phyloP scores from a whole-genome alignment of 257 asterid genomes.

The Jasminum sambac region DNA sequence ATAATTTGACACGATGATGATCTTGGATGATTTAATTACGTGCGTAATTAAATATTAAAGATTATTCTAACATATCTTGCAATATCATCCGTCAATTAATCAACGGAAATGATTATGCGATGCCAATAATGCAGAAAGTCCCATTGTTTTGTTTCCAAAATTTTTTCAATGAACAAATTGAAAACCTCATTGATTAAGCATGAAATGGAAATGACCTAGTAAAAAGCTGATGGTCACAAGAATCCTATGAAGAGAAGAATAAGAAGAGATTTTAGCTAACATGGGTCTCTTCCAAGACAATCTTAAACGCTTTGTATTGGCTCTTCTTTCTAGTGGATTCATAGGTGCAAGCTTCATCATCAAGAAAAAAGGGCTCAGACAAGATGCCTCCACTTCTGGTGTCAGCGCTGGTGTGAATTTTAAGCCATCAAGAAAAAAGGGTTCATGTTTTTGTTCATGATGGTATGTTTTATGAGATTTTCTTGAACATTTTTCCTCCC shows the following conservation, averaged over 20 bases:
- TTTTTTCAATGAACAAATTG: neutral
- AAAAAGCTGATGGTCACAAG: conserved; percentile 23
- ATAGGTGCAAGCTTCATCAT: conserved; percentile 85
- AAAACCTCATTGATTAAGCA: conserved; percentile 24
- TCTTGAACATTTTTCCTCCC: conserved; percentile 15
- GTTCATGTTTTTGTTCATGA: conserved; percentile 12
- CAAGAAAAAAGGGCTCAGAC: conserved; percentile 78
- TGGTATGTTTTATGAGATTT: neutral
- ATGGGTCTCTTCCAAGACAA: conserved; percentile 63
- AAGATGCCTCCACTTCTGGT: conserved; percentile 79
- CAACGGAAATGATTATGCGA: neutral
- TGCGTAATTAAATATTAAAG: too few species aligned
- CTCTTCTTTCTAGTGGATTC: conserved; percentile 69
- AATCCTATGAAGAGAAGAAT: conserved; percentile 41
- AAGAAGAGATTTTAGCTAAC: conserved; percentile 5
- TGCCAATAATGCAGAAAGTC: neutral
- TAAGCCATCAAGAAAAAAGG: too few species aligned
- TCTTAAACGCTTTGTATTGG: conserved; percentile 66
- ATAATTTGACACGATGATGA: too few species aligned
- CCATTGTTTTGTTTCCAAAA: neutral
- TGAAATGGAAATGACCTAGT: conserved; percentile 32
- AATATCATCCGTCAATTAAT: too few species aligned
- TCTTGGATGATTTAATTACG: too few species aligned
- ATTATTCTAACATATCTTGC: too few species aligned
- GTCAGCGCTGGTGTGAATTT: conserved; percentile 60